Evolutionary conservation across 2,329 filamentous ascomycete genomes (phyloP).

Genomic region (Hypoxylon sp.): DNA sequence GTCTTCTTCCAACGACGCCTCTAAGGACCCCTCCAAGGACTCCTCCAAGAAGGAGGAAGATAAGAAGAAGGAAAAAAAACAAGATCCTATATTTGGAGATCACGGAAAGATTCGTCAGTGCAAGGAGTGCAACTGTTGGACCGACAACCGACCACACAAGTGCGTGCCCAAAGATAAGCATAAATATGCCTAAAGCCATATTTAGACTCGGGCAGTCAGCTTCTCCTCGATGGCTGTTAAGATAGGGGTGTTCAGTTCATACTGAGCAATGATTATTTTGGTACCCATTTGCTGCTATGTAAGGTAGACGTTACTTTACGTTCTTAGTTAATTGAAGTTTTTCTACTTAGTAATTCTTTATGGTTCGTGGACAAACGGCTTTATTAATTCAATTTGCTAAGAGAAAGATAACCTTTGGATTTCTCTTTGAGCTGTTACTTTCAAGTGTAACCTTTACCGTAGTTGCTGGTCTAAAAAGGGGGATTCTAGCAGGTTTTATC

Average conservation of each 20-base stretch:
- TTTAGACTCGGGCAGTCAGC: not conserved
- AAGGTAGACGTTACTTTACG: not conserved
- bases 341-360: not conserved
- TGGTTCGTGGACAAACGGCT: not conserved
- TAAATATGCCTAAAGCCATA: slow-evolving; percentile 15
- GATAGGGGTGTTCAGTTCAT: not conserved
- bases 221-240: not conserved
- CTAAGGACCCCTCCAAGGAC: slow-evolving; percentile 15
- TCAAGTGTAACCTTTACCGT: not conserved
- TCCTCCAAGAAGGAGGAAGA: not conserved
- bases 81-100: slow-evolving; percentile 1
- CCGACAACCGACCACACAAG: slow-evolving; percentile 17
- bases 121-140: slow-evolving; percentile 30
- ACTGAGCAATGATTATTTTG: not conserved
- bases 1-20: slow-evolving; percentile 20
- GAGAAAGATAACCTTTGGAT: too few species aligned
- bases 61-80: not conserved
- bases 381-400: not conserved
- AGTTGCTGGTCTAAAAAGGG: not conserved
- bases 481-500: not conserved
- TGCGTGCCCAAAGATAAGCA: slow-evolving; percentile 31
- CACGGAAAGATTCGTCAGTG: slow-evolving; percentile 13
- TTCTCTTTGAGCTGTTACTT: not conserved
- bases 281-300: not conserved
- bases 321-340: not conserved